Percentiles rank a stretch among this genome's conserved stretches.
Evolutionary conservation across 2,329 filamentous ascomycete genomes (phyloP).

Genomic region (Aspergillus flavus): DNA sequence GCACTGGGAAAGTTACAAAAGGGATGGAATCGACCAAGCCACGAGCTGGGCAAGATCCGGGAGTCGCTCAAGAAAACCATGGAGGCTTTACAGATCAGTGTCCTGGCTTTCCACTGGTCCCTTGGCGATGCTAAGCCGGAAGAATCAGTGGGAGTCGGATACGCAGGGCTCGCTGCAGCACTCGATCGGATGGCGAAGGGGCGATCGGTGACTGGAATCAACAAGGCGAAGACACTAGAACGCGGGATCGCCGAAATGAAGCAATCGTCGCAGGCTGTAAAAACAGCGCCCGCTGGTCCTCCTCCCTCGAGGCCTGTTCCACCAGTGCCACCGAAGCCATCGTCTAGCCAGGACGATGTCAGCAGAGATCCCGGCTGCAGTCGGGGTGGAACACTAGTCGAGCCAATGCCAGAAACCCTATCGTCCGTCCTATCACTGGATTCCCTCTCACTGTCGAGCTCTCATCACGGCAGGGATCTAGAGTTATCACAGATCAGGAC

Average conservation of each 20-base stretch:
- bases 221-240: constrained; percentile 30
- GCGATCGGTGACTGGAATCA: constrained; percentile 35
- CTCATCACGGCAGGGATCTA: background rate
- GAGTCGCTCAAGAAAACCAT: constrained; percentile 59
- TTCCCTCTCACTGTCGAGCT: constrained; percentile 18
- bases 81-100: constrained; percentile 65
- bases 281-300: background rate
- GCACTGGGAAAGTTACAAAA: constrained; percentile 62
- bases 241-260: constrained; percentile 4
- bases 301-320: constrained; percentile 16
- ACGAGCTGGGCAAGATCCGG: constrained; percentile 35
- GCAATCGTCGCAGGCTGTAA: constrained; percentile 4
- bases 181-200: constrained; percentile 52
- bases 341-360: constrained; percentile 20
- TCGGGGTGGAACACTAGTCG: constrained; percentile 17
- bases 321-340: constrained; percentile 30
- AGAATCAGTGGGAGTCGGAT: constrained; percentile 65
- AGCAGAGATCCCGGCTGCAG: background rate
- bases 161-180: constrained; percentile 66
- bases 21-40: constrained; percentile 53
- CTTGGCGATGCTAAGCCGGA: constrained; percentile 62
- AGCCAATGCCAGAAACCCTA: constrained; percentile 26
- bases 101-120: constrained; percentile 69
- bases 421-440: constrained; percentile 33
- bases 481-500: background rate